These are phyloP conservation scores for Saccharomycopsis javanensis DNA, from an alignment of 805 yeast genomes.

Conservation along the genomic window DNA sequence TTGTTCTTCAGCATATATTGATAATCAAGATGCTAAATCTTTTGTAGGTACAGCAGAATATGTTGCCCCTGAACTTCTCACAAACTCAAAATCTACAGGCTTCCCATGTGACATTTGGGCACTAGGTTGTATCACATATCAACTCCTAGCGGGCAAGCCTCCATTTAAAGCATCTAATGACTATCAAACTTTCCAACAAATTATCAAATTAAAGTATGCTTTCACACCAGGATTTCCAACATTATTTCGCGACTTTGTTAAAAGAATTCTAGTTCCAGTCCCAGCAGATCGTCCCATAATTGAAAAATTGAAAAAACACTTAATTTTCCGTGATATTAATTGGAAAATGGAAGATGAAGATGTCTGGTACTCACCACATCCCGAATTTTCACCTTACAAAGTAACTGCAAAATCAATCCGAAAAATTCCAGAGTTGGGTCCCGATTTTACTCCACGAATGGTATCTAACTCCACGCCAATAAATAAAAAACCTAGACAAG, in stretches of 20 bases:
- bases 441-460: not conserved
- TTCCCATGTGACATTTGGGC: conserved; percentile 97
- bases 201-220: conserved; percentile 70
- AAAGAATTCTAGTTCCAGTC: conserved; percentile 52
- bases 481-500: not conserved
- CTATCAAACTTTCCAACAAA: conserved; percentile 72
- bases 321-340: conserved; percentile 47
- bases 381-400: conserved; percentile 62
- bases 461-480: not conserved
- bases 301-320: conserved; percentile 49
- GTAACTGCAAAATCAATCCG: conserved; percentile 72
- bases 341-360: conserved; percentile 41
- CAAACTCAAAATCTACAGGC: conserved; percentile 69
- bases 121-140: conserved; percentile 91
- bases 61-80: conserved; percentile 67
- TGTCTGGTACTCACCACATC: conserved; percentile 53
- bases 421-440: conserved; percentile 46
- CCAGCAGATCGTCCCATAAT: conserved; percentile 57
- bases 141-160: conserved; percentile 88
- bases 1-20: conserved; percentile 41
- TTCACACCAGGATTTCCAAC: conserved; percentile 80
- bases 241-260: conserved; percentile 61
- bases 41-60: conserved; percentile 84
- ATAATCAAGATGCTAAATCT: conserved; percentile 62
- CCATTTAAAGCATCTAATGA: conserved; percentile 82